Evolutionary conservation across 108 stramenopile species (phyloP), one percentile per base, ranked within the genome.

Genomic region (Cyclotella baltica): DNA sequence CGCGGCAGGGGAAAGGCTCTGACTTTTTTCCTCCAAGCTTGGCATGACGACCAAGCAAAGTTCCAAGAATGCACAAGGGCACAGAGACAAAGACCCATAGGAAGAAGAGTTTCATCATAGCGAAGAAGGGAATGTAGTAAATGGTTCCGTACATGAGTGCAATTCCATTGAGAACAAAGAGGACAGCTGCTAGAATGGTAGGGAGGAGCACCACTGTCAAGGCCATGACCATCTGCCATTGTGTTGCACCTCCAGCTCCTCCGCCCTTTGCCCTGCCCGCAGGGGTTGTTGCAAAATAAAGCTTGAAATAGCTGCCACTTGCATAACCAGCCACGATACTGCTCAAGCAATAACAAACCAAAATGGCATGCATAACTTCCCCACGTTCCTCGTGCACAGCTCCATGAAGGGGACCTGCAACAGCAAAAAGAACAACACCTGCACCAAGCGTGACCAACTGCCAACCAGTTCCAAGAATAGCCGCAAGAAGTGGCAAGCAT

Each of bases 301-400:
- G 85, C 82, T 96, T 95, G 89, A 98, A 99, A 78, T 89, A 97
- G 51, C 81, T 83, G 57, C 97, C 98, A 36, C 90, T 89, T 11
- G 77, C 79, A 85, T 92, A 98, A 50, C 98, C 98, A 4, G 96
- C 91, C 46, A 98, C 92, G 72, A 95, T 90, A 33, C 91, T 90
- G 30, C 95, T 92, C 20, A 98, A 74, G 0, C 92, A 88, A 80
- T 97, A 99, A 84, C 86, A 94, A 3, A 91, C 83, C 66, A 99
- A 81, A 72, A 96, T 89, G 27, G 97, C 85, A 72, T 93, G 87
- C 78, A 95, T 80, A 31, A 98, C 85, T 76, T 97, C 95, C 46
- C 98, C 98, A 38, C 97, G 95, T 75, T 98, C 97, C 70, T 97
- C 97, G 75, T 98, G 98, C 25, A 98, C 96, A 77, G 88, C 93